Evolutionary conservation across 768 basidiomycete species (phyloP), one percentile per base, ranked within the genome.

Genomic region (Rickenella mellea): DNA sequence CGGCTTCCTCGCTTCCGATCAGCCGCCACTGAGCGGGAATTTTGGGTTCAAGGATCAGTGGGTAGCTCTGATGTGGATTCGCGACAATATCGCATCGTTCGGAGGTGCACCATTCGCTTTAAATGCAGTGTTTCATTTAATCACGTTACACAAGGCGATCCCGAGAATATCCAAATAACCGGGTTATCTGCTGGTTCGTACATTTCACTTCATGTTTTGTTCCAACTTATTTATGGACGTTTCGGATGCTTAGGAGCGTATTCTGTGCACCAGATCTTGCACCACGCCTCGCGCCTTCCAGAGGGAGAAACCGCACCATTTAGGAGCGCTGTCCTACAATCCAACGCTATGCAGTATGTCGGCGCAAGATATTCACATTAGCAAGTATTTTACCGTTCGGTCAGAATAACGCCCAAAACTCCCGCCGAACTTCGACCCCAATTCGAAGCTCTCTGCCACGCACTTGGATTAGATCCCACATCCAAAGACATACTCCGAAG

Each of bases 21-120:
- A 72, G 44, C 82, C 81, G 10, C 54, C 60, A 30, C 55, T 88
- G 35, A 64, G 65, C 12, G 85, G 86, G 2, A 89, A 88, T 52
- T 88, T 80, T 55, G 84, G 85, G 1, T 88, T 88, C 65, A 87
- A 86, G 58, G 85, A 88, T 52, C 83, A 83, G 51, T 87, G 84
- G 84, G 52, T 83, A 15, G 84, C 78, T 1, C 53, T 87, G n/a
- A 63, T 73, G 49, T 87, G 84, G 83, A 63, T 87, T 20, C 72
- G 65, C 35, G 71, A 71, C 14, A 83, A 87, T 50, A 83, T 88
- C 17, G 57, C 57, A 28, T 61, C 63, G 0, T 88, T 87, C 48
- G 86, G 84, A 57, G 85, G 83, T 76, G 53, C 41, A 8, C 17
- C 25, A 4, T 6, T 41, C 11, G 22, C 21, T 22, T 41, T n/a